Conservation (phyloP, 2,329 filamentous ascomycete genomes). For the Gremmenia infestans region DNA sequence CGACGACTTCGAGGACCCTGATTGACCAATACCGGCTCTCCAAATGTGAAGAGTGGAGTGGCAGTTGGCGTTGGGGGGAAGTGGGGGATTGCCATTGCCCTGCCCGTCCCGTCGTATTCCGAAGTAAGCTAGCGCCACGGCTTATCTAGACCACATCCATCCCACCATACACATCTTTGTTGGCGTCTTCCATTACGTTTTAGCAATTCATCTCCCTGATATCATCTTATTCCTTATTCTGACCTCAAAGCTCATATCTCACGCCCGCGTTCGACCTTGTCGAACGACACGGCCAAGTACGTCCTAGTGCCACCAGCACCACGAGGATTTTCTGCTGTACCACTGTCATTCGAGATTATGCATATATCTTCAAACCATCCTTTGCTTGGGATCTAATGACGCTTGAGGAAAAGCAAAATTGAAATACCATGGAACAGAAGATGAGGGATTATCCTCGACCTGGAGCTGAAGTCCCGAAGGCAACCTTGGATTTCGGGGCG, state of each 20-base stretch:
- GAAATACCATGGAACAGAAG: neutral
- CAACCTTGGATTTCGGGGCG: neutral
- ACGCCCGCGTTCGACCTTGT: neutral
- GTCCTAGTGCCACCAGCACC: neutral
- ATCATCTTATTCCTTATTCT: neutral
- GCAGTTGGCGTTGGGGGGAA: neutral
- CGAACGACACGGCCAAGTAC: neutral
- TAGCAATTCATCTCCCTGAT: neutral
- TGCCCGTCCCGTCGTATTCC: neutral
- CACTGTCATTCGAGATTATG: neutral
- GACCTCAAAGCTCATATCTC: neutral
- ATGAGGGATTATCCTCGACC: neutral
- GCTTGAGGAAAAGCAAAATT: neutral
- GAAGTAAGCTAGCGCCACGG: neutral
- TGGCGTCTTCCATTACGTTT: neutral
- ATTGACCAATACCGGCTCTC: no score
- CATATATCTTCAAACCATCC: neutral
- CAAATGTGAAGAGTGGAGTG: neutral
- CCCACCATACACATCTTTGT: neutral
- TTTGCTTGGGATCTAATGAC: neutral
- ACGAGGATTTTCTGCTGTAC: neutral
- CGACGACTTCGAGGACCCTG: no score
- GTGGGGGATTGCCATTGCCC: neutral
- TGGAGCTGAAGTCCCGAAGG: neutral
- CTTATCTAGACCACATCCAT: neutral